Conservation (phyloP, 164 flowering plant genomes). For the Protea cynaroides region DNA sequence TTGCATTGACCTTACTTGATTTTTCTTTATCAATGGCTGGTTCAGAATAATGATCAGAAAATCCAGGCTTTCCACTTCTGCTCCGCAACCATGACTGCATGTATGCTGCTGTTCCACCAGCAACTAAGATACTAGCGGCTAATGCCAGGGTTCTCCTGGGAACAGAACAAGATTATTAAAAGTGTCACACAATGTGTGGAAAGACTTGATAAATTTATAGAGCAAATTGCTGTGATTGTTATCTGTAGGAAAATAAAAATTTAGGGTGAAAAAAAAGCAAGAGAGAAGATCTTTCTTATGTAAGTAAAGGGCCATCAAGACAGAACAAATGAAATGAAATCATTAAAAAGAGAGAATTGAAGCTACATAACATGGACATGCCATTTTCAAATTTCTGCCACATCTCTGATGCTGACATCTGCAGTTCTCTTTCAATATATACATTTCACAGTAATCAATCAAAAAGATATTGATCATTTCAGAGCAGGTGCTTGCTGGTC, state of each 20-base stretch:
- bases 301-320: too few relatives aligned
- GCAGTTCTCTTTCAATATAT: too few relatives aligned
- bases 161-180: conserved; percentile 6
- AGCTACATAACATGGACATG: too few relatives aligned
- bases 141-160: conserved; percentile 74
- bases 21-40: conserved; percentile 23
- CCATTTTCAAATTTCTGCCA: too few relatives aligned
- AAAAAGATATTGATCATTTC: too few relatives aligned
- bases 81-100: conserved; percentile 42
- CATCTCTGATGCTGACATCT: too few relatives aligned
- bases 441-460: too few relatives aligned
- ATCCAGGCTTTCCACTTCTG: conserved; percentile 25
- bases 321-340: too few relatives aligned
- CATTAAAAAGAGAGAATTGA: too few relatives aligned
- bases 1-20: conserved; percentile 18
- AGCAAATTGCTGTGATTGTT: background rate
- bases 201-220: background rate
- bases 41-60: conserved; percentile 36
- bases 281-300: too few relatives aligned
- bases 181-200: background rate
- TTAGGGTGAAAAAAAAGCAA: too few relatives aligned
- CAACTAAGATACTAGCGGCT: conserved; percentile 70
- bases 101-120: conserved; percentile 87
- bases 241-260: background rate
- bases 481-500: too few relatives aligned